These are phyloP conservation scores for Bipolaris gigantea DNA, from an alignment of 2,329 filamentous ascomycete species.

Conservation along the genomic window DNA sequence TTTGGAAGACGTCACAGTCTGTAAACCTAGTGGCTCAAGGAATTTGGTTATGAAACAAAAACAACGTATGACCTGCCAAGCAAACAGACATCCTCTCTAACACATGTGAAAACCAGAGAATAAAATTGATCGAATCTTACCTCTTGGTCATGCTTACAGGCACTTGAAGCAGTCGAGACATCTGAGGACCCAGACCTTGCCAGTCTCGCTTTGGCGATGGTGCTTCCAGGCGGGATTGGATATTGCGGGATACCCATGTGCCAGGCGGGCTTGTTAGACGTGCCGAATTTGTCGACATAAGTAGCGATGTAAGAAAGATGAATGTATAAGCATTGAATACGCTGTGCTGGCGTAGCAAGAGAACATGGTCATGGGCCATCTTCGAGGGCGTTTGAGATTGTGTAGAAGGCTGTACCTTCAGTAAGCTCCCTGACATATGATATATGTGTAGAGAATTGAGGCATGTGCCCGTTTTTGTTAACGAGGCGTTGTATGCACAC, in stretches of 20 bases:
- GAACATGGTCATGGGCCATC: not conserved
- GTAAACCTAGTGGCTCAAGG: not conserved
- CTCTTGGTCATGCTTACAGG: conserved; percentile 1
- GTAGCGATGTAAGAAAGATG: not conserved
- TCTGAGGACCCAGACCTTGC: conserved; percentile 2
- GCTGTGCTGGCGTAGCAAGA: not conserved
- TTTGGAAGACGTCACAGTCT: not conserved
- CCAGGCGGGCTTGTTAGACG: not conserved
- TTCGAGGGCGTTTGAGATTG: not conserved
- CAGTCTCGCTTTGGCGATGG: conserved; percentile 4
- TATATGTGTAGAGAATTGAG: not conserved
- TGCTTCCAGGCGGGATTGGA: not conserved
- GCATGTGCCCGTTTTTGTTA: not conserved
- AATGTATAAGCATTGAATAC: not conserved
- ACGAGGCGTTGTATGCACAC: not conserved
- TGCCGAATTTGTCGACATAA: not conserved
- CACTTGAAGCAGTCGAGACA: conserved; percentile 1
- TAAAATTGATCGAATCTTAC: conserved; percentile 11
- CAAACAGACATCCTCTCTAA: not conserved
- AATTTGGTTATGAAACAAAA: not conserved
- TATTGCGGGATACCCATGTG: not conserved
- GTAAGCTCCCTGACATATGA: not conserved
- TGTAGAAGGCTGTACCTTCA: not conserved
- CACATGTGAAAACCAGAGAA: not conserved
- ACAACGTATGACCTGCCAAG: not conserved